Percentiles rank a stretch among this genome's conserved stretches.
These are phyloP conservation scores for Alternaria gansuensis DNA, from an alignment of 2,329 filamentous ascomycete species.

Conservation along the genomic window DNA sequence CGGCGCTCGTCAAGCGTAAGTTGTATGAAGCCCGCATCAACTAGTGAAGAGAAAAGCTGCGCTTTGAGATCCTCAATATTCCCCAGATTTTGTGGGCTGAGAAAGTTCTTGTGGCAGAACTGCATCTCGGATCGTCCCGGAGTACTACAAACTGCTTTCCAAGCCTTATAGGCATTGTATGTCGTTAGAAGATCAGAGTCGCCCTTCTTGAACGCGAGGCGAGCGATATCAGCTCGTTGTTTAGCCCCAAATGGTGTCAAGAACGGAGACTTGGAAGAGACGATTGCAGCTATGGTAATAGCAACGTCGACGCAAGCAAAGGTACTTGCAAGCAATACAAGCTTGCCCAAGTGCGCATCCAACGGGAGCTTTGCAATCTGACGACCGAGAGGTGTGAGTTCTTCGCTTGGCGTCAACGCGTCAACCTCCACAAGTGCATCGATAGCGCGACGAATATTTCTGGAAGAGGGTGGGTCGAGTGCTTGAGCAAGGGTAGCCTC, in stretches of 20 bases:
- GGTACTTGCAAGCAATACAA: constrained; percentile 84
- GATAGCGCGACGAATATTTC: constrained; percentile 91
- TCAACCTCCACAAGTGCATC: constrained; percentile 93
- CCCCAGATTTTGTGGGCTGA: constrained; percentile 84
- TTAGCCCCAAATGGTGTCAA: constrained; percentile 84
- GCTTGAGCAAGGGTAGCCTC: constrained; percentile 89
- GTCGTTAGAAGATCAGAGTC: constrained; percentile 92
- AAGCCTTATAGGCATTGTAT: constrained; percentile 91
- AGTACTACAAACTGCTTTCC: constrained; percentile 82
- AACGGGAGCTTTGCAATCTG: constrained; percentile 89
- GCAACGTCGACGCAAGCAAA: constrained; percentile 93
- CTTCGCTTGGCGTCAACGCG: constrained; percentile 81
- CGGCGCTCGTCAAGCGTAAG: constrained; percentile 77
- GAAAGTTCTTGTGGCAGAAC: constrained; percentile 94
- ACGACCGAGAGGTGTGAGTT: constrained; percentile 83
- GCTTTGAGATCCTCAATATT: constrained; percentile 97
- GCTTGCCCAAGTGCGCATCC: constrained; percentile 93
- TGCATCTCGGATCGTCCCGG: constrained; percentile 78
- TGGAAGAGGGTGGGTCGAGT: constrained; percentile 86
- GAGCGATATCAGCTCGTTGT: constrained; percentile 80
- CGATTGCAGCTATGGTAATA: constrained; percentile 88
- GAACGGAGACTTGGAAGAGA: constrained; percentile 96
- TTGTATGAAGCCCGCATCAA: constrained; percentile 83
- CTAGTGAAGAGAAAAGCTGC: constrained; percentile 84
- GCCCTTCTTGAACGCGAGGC: constrained; percentile 79